Evolutionary conservation across 306 rosid species (phyloP).

Genomic region (Canavalia ensiformis): DNA sequence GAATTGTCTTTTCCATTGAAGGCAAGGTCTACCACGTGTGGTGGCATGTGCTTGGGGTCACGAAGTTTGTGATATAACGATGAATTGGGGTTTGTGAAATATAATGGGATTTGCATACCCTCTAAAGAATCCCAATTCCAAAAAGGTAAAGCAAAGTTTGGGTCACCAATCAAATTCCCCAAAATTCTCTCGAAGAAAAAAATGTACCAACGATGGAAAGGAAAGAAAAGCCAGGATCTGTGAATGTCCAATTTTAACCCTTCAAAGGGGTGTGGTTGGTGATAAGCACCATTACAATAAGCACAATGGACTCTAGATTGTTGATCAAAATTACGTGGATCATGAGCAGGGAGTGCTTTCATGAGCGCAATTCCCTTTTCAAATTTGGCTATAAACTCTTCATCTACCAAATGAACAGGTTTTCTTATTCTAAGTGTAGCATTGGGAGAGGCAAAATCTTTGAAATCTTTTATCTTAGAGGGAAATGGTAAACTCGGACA

Average conservation of each 20-base stretch:
- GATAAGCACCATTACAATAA: constrained; percentile 73
- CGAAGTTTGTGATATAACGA: constrained; percentile 62
- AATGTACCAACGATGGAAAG: constrained; percentile 76
- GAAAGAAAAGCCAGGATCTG: constrained; percentile 72
- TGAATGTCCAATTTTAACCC: constrained; percentile 57
- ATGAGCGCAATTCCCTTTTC: constrained; percentile 39
- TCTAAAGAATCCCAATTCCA: constrained; percentile 75
- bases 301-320: constrained; percentile 76
- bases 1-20: background rate
- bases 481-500: constrained; percentile 59
- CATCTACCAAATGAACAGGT: constrained; percentile 23
- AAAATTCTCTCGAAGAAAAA: constrained; percentile 70
- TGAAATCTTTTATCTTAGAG: constrained; percentile 27
- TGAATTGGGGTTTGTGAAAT: constrained; percentile 51
- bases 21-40: constrained; percentile 54
- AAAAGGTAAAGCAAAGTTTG: constrained; percentile 65
- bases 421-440: background rate
- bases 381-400: constrained; percentile 31
- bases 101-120: constrained; percentile 64
- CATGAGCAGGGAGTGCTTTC: constrained; percentile 49
- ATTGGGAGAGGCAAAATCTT: constrained; percentile 21
- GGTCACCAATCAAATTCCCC: constrained; percentile 59
- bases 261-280: constrained; percentile 49
- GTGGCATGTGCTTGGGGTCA: constrained; percentile 55
- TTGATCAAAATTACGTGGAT: constrained; percentile 66